Evolutionary conservation across 345 rosid species (phyloP), one percentile per base, ranked within the genome.

Genomic region (Syzygium grande): DNA sequence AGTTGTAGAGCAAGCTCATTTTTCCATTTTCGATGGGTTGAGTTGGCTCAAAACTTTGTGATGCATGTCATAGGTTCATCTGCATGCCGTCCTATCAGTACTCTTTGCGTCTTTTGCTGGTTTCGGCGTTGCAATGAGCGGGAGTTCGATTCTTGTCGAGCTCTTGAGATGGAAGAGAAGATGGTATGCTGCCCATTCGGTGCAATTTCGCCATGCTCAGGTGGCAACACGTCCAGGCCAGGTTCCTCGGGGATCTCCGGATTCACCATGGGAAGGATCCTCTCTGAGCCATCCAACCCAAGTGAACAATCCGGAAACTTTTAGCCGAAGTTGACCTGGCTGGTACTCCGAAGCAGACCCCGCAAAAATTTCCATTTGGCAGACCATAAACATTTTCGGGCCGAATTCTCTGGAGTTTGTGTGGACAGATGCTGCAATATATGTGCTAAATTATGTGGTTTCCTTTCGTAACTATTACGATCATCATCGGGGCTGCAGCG

Each of bases 71-170:
- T 89, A 96, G 99, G 96, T 97, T 85, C 80, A 87, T n/a, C 88
- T 95, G 85, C 95, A 92, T 90, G 93, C 98, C 29, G 93, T 96
- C 86, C 92, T 97, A 87, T 95, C 99, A 1, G 89, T 95, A 68
- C 94, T 95, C 58, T 93, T 97, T 1, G 96, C 98, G 14, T 94
- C 98, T 87, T 95, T 97, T 90, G 92, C 98, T 5, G 99, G 99
- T 59, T 95, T 95, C 61, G 98, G 99, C 46, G 92, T 95, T 1
- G 92, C 98, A 19, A 98, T 95, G 98, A 94, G 98, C 85, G 96
- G 93, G 52, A 94, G 98, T 87, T 95, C 99, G 22, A 92, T 96
- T 11, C 79, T 96, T 27, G 93, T 96, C 3, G 99, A 98, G 94
- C 88, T 96, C 89, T 73, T 91, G 84, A 94, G 98, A 91, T 98